These are phyloP conservation scores for Lactifluus volemus DNA, from an alignment of 768 basidiomycete species.

Conservation along the genomic window DNA sequence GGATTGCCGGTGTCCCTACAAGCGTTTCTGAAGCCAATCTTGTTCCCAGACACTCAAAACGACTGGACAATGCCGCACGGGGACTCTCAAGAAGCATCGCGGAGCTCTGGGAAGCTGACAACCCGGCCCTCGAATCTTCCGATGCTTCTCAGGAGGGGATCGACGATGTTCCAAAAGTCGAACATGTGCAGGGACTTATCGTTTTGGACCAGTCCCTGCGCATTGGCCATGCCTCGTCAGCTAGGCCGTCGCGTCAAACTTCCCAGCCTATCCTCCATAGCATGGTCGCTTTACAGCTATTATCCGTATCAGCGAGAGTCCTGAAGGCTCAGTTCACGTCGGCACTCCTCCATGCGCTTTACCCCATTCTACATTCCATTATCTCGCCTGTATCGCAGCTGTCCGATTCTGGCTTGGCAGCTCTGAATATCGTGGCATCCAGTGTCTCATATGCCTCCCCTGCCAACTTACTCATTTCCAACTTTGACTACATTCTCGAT, in stretches of 20 bases:
- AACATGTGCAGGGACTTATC: conserved; percentile 13
- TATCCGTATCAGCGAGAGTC: conserved; percentile 64
- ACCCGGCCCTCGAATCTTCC: conserved; percentile 18
- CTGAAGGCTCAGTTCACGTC: conserved; percentile 63
- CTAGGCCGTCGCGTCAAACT: conserved; percentile 23
- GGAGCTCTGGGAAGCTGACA: conserved; percentile 57
- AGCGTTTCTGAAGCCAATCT: conserved; percentile 23
- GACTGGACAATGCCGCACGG: conserved; percentile 56
- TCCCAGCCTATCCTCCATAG: conserved; percentile 61
- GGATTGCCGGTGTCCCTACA: conserved; percentile 46
- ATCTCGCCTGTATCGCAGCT: conserved; percentile 63
- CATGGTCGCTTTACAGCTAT: conserved; percentile 60
- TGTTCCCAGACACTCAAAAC: conserved; percentile 30
- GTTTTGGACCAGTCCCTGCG: conserved; percentile 26
- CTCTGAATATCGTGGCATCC: conserved; percentile 63
- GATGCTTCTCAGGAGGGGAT: conserved; percentile 21
- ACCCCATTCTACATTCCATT: conserved; percentile 80
- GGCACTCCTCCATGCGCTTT: conserved; percentile 69
- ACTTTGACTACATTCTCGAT: conserved; percentile 95
- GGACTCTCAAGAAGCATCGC: conserved; percentile 54
- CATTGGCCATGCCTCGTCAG: conserved; percentile 31
- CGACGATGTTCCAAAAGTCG: conserved; percentile 6
- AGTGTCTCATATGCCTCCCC: conserved; percentile 83
- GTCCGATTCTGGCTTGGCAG: conserved; percentile 64
- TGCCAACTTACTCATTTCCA: conserved; percentile 80